These are phyloP conservation scores for Phytomonas sp. DNA, from an alignment of 208 protist species.

Conservation along the genomic window DNA sequence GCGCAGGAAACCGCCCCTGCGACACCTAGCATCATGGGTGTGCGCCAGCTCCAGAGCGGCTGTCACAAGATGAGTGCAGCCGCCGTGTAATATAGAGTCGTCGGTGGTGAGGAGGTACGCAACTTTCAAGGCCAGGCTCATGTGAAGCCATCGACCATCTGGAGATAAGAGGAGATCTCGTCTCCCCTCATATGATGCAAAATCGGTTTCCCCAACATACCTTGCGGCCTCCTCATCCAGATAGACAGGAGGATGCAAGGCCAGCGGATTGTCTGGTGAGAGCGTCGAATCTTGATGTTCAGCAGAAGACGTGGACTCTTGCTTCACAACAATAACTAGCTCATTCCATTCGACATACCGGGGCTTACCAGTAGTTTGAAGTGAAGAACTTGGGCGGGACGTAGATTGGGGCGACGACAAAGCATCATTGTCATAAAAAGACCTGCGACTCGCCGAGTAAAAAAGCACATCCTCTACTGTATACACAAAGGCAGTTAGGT, in stretches of 20 bases:
- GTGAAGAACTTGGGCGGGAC: background rate
- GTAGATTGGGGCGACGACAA: background rate
- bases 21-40: constrained; percentile 5
- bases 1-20: constrained; percentile 62
- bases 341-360: background rate
- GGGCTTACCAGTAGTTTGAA: background rate
- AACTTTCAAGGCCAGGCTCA: constrained; percentile 50
- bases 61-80: constrained; percentile 16
- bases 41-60: constrained; percentile 1
- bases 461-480: constrained; percentile 11
- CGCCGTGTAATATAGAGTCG: constrained; percentile 43
- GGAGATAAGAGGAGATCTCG: constrained; percentile 24
- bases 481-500: constrained; percentile 8
- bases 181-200: background rate
- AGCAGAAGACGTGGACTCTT: background rate
- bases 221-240: background rate
- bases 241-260: background rate
- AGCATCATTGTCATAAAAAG: background rate
- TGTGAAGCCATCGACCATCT: constrained; percentile 74
- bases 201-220: background rate
- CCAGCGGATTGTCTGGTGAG: background rate
- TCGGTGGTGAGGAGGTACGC: constrained; percentile 49
- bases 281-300: background rate
- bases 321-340: background rate
- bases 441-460: constrained; percentile 1